phyloP scores from a whole-genome alignment of 169 alveolate genomes.

The Ophryocystis elektroscirrha region DNA sequence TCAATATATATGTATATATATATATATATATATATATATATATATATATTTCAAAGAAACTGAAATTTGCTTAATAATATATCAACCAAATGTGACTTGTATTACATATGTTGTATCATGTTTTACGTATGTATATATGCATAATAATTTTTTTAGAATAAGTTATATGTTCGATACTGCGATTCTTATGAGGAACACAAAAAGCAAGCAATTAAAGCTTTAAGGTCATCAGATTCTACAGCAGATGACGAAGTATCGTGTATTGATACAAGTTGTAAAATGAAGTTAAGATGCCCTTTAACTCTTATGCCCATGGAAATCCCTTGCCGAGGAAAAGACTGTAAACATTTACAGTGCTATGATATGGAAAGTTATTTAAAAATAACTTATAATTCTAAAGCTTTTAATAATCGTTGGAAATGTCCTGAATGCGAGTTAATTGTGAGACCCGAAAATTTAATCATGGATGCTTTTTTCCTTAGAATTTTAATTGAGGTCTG shows the following conservation, averaged over 20 bases:
- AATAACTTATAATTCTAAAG: constrained; percentile 56
- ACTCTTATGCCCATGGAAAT: constrained; percentile 32
- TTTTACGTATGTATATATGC: background rate
- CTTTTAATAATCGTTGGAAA: constrained; percentile 67
- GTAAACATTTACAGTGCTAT: constrained; percentile 67
- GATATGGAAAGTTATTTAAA: constrained; percentile 55
- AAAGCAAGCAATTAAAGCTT: background rate
- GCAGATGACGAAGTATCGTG: background rate
- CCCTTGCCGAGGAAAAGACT: constrained; percentile 61
- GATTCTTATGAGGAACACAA: background rate
- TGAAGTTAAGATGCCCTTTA: constrained; percentile 1
- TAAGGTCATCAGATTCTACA: background rate
- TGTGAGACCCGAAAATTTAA: constrained; percentile 50
- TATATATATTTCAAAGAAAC: background rate
- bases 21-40: too few species aligned
- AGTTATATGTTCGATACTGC: too few species aligned
- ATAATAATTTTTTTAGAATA: background rate
- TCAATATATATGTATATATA: too few species aligned
- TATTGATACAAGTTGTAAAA: background rate
- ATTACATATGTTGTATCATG: background rate
- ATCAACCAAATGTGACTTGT: background rate
- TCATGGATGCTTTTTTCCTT: constrained; percentile 51
- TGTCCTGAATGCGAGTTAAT: constrained; percentile 64
- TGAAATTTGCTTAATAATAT: background rate
- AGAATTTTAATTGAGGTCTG: too few species aligned